These are phyloP conservation scores for Pyrrhoderma lamaoense DNA, from an alignment of 1,284 basidiomycete genomes.

Conservation along the genomic window DNA sequence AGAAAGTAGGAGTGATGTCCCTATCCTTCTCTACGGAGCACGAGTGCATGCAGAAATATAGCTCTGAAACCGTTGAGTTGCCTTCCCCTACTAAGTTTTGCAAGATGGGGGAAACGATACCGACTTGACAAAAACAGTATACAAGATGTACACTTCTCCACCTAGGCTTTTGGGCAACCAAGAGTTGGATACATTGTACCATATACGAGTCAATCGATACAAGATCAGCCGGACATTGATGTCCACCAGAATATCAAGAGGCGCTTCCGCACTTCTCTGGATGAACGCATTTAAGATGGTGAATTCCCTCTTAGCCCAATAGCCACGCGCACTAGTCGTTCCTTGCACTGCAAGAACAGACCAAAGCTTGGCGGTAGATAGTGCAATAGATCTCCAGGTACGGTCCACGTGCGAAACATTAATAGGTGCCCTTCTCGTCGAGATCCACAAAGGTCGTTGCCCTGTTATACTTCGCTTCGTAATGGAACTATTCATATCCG, in stretches of 20 bases:
- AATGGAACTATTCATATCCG: neutral
- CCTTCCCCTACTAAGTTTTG: neutral
- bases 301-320: neutral
- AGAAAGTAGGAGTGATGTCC: neutral
- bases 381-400: neutral
- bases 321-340: neutral
- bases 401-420: neutral
- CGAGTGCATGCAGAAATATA: neutral
- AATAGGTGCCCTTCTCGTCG: neutral
- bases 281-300: neutral
- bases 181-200: neutral
- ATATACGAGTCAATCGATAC: neutral
- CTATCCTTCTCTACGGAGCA: neutral
- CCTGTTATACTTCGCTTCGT: neutral
- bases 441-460: neutral
- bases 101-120: neutral
- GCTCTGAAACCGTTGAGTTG: neutral
- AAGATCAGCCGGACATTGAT: neutral
- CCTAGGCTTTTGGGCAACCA: neutral
- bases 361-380: neutral
- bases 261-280: neutral
- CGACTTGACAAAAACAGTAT: neutral
- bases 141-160: neutral
- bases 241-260: slow-evolving; percentile 1
- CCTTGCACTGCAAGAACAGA: neutral